Base-by-base conservation (phyloP, 164 flowering plant species). In the Liriodendron chinense region DNA sequence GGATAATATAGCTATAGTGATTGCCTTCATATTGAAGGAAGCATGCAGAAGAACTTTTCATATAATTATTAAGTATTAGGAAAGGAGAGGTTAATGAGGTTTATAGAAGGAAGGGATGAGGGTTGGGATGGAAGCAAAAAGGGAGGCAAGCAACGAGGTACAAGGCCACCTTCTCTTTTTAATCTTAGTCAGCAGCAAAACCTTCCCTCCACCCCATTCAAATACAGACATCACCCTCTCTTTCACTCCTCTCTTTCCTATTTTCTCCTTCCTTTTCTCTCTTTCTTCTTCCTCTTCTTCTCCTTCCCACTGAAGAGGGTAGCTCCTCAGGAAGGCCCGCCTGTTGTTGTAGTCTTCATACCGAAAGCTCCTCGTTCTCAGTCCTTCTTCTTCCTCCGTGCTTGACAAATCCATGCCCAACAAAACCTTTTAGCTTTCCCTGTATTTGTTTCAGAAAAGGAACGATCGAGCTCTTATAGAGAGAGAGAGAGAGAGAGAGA, bases 281-380 rank as follows among this genome's bases (percentile, higher is more conserved):
- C 24, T 74, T 6, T 72, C 72, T 21, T 62, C 67, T 62, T 34
- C 64, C 10, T 70, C 75, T 16, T 70, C 75, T 16, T 79, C 85
- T 59, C 28, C 78, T 72, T 74, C 84, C 84, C 84, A 82, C 1
- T 81, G 80, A 75, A 88, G 88, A 64, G 91, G 89, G 70, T 86
- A 87, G 82, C 91, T 88, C 74, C 86, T 84, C 72, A 87, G 48
- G 83, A 85, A 87, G 69, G 75, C 85, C 69, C 86, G 80, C 70
- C 88, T 75, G 71, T 68, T 87, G 74, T 74, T 80, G 83, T 87
- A 87, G 81, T 85, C 86, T 76, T 87, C 85, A n/a, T 83, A 1
- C 23, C 86, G 84, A 49, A 85, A 86, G 76, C 85, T 85, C 68
- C 81, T 78, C 25, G 81, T 49, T 53, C 79, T 77, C 76, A 73